Evolutionary conservation across 164 flowering plant genomes (phyloP), one percentile per base, ranked within the genome.

Genomic region (Protea cynaroides): DNA sequence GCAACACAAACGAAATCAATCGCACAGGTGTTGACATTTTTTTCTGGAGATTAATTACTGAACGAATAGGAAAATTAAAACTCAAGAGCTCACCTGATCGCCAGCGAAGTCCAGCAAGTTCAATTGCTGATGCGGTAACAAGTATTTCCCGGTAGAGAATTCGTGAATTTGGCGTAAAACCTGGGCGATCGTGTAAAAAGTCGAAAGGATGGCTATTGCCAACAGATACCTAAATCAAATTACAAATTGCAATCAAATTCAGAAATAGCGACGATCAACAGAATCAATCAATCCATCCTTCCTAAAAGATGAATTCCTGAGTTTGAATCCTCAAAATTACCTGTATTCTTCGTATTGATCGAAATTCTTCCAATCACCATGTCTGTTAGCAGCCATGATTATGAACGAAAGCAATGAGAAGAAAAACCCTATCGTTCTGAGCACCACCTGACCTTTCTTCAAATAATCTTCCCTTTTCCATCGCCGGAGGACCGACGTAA

Each of bases 391-490:
- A 8, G 78, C 97, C 87, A 82, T 86, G 64, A 91, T 72, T 8
- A 89, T 60, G 67, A 89, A 79, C 8, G 96, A 73, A 46, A 93
- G 75, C 65, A 89, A 40, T 21, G 96, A 84, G 73, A 89, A 87
- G 21, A 86, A 13, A 34, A 89, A 64, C 15, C 72, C 84, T 37
- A 78, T 8, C 13, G 69, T 83, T 25, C 92, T 73, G 46, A 82
- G 59, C 24, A 69, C 76, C 69, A 84, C 34, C 1, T 74, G 76
- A 25, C 86, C 83, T 68, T 74, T 81, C 78, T 74, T 80, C 61
- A 87, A 12, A 25, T 83, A 52, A 75, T 89, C 98, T 63, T 87
- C 91, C 47, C 83, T 82, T 74, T 47, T 81, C 97, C 96, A 86
- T 67, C 93, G 62, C 71, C 72, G 58, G 7, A 86, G 14, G 8